Evolutionary conservation across 305 asterid genomes (phyloP).

Genomic region (Fraxinus latifolia): DNA sequence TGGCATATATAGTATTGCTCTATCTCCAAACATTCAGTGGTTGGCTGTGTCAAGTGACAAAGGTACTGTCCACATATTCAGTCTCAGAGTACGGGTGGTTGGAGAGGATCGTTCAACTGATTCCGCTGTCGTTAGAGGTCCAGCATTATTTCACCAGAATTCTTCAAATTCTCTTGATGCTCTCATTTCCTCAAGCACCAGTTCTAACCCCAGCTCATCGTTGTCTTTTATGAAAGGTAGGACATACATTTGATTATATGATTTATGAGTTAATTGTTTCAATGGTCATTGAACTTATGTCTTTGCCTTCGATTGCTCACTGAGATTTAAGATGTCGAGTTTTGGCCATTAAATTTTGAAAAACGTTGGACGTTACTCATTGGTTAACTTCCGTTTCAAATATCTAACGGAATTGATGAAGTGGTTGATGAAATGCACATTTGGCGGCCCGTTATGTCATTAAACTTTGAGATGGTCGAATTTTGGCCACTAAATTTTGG

Average conservation of each 20-base stretch:
- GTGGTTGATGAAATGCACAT: too few relatives aligned
- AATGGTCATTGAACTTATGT: too few relatives aligned
- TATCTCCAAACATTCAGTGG: slow-evolving; percentile 87
- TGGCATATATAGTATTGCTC: slow-evolving; percentile 66
- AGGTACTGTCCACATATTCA: slow-evolving; percentile 84
- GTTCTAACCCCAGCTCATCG: slow-evolving; percentile 83
- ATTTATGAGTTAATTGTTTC: neutral
- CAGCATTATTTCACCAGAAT: slow-evolving; percentile 47
- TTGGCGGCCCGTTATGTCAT: too few relatives aligned
- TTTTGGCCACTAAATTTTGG: too few relatives aligned
- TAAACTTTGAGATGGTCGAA: too few relatives aligned
- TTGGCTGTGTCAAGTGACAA: slow-evolving; percentile 87
- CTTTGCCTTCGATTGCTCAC: too few relatives aligned
- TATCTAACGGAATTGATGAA: too few relatives aligned
- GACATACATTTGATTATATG: slow-evolving; percentile 11
- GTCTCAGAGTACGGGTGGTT: slow-evolving; percentile 75
- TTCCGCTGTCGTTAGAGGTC: slow-evolving; percentile 39
- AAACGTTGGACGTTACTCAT: too few relatives aligned
- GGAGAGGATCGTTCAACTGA: slow-evolving; percentile 61
- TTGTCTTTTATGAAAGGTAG: slow-evolving; percentile 91
- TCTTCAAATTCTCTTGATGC: slow-evolving; percentile 72
- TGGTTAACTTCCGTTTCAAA: too few relatives aligned
- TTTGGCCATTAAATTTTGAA: too few relatives aligned
- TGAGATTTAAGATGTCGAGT: too few relatives aligned
- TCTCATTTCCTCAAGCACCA: slow-evolving; percentile 63